A percentile compares a stretch with the other conserved stretches of the same genome.
Evolutionary conservation across 2,329 filamentous ascomycete species (phyloP).

Genomic region (Pseudocercospora macadamiae): DNA sequence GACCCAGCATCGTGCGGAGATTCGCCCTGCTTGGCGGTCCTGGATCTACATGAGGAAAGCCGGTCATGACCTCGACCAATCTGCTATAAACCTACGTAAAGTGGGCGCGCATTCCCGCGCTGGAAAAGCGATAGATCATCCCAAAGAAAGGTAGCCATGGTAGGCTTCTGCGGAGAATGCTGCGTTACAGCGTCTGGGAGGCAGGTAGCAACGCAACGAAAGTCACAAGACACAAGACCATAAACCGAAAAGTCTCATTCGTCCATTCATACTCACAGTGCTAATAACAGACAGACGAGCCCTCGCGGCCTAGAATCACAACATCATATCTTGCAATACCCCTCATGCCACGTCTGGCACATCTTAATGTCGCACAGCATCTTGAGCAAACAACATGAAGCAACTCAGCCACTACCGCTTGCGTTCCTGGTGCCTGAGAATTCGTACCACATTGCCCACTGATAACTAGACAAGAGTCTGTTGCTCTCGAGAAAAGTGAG

Average conservation of each 20-base stretch:
- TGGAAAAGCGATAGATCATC: not conserved
- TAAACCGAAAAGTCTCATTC: no score
- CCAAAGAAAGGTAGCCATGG: not conserved
- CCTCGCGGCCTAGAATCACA: not conserved
- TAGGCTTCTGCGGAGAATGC: not conserved
- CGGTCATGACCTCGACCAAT: not conserved
- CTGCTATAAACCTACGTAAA: not conserved
- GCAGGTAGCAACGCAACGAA: no score
- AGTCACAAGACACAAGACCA: no score
- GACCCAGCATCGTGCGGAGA: slow-evolving; percentile 90
- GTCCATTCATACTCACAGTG: no score
- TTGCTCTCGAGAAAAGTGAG: no score
- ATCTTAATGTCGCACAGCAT: not conserved
- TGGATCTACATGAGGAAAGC: slow-evolving; percentile 65
- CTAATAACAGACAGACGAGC: no score
- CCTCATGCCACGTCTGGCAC: not conserved
- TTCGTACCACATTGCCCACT: not conserved
- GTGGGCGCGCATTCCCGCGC: not conserved
- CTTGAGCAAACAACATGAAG: not conserved
- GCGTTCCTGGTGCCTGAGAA: not conserved
- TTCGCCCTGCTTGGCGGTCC: slow-evolving; percentile 93
- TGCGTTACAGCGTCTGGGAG: not conserved
- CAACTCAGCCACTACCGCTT: not conserved
- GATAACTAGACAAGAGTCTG: no score
- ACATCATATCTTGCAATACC: not conserved